Evolutionary conservation across 441 rosid species (phyloP), one percentile per base, ranked within the genome.

Genomic region (Pelargonium australe): DNA sequence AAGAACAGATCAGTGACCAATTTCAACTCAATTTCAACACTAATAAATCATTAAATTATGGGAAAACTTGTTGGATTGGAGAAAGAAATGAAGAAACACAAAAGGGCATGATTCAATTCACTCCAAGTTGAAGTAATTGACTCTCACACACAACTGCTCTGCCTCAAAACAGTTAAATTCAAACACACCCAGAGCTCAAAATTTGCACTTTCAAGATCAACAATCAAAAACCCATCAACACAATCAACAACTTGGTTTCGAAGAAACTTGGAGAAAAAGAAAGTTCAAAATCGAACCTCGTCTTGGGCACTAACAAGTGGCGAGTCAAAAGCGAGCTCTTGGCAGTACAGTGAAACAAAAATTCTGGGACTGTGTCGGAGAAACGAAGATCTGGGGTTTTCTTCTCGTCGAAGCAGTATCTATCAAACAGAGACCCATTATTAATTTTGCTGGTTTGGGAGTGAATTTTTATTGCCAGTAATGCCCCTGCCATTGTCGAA

Each of bases 11-110:
- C 41, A 5, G 41, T 37, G 41, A 6, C 41, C 41, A 31, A 31
- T 31, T 31, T 31, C 37, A 31, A 31, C 37, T 7, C 41, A 31
- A 31, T 31, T 31, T 31, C 37, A 31, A 31, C 37, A 31, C 4
- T 49, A 11, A 49, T 3, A n/a, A 13, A 51, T 2, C 17, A 51
- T 51, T 51, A 3, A 51, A 12, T 47, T 10, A 47, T 3, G 16
- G 17, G 19, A n/a, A 51, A 51, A 51, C 58, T 51, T 51, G 20
- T 51, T 51, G 58, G 17, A 51, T 51, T 51, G 58, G 53, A n/a
- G 1, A 51, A 51, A 51, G 58, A 51, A 51, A 47, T 47, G 53
- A 6, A 10, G 13, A 47, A 11, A 13, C 53, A 47, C 53, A 51
- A 51, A 51, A 4, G 16, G 51, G 51, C 13, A 13, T 45, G 13